These are phyloP conservation scores for Euclidium syriacum DNA, from an alignment of 345 rosid species.

Conservation along the genomic window DNA sequence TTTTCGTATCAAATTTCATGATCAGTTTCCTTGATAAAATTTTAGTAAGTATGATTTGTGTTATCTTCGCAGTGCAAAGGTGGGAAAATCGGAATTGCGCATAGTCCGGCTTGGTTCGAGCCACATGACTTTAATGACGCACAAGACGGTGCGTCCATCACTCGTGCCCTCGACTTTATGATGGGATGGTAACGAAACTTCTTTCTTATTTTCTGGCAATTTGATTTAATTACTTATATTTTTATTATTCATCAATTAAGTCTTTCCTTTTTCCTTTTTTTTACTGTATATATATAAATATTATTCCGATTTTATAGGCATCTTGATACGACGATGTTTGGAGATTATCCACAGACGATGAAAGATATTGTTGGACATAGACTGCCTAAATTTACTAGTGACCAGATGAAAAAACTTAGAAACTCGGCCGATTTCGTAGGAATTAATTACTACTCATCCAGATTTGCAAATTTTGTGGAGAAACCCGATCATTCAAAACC, in stretches of 20 bases:
- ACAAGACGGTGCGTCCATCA: conserved; percentile 2
- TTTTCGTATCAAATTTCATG: too few relatives aligned
- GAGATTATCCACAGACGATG: conserved; percentile 37
- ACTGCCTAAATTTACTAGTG: conserved; percentile 27
- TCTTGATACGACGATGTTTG: conserved; percentile 29
- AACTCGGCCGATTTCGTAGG: conserved; percentile 39
- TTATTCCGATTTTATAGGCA: conserved; percentile 13
- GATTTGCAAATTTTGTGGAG: conserved; percentile 2
- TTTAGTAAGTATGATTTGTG: too few relatives aligned
- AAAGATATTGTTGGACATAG: conserved; percentile 27
- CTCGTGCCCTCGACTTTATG: conserved; percentile 2
- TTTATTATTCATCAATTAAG: too few relatives aligned
- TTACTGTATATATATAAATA: neutral
- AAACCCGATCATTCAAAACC: conserved; percentile 3
- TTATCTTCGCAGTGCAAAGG: neutral
- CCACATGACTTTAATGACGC: conserved; percentile 1
- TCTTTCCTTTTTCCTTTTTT: too few relatives aligned
- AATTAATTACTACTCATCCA: conserved; percentile 35
- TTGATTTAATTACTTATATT: too few relatives aligned
- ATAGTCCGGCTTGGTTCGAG: conserved; percentile 15
- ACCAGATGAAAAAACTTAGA: conserved; percentile 18
- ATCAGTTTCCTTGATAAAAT: too few relatives aligned
- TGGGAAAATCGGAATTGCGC: neutral
- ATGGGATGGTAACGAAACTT: conserved; percentile 6
- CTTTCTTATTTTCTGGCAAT: too few relatives aligned